Conservation (phyloP, 2,329 filamentous ascomycete species). For the Epichloe elymi region DNA sequence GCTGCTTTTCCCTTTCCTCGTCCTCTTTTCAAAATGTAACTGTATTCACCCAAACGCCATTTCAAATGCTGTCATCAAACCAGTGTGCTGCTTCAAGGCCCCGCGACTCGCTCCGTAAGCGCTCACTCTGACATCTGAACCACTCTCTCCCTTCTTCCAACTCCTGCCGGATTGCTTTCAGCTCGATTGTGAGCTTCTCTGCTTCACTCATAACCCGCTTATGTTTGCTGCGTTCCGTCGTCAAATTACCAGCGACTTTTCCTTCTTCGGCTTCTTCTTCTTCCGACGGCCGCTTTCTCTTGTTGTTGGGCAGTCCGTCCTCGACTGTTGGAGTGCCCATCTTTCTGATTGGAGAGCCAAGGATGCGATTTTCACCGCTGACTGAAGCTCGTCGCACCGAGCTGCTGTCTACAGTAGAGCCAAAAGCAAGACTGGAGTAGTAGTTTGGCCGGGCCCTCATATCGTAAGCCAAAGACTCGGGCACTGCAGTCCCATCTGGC, state of each 20-base stretch:
- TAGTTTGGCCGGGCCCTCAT: slow-evolving; percentile 12
- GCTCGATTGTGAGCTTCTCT: slow-evolving; percentile 25
- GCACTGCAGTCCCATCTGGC: slow-evolving; percentile 39
- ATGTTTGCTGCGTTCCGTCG: slow-evolving; percentile 15
- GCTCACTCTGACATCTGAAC: slow-evolving; percentile 32
- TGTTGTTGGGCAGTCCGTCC: slow-evolving; percentile 10
- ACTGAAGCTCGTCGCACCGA: slow-evolving; percentile 3
- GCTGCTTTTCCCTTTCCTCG: background rate
- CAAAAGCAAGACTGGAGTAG: slow-evolving; percentile 1
- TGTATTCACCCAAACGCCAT: slow-evolving; percentile 3
- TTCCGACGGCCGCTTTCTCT: slow-evolving; percentile 19
- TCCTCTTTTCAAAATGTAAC: background rate
- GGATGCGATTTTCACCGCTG: background rate
- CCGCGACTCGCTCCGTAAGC: slow-evolving; percentile 24
- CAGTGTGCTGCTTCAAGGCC: slow-evolving; percentile 18
- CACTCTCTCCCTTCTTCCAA: slow-evolving; percentile 34
- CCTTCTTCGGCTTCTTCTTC: slow-evolving; percentile 17
- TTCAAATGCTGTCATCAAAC: slow-evolving; percentile 19
- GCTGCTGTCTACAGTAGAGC: background rate
- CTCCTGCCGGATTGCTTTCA: slow-evolving; percentile 28
- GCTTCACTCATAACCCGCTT: slow-evolving; percentile 31
- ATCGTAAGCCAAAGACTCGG: slow-evolving; percentile 35
- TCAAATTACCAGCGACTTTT: slow-evolving; percentile 3
- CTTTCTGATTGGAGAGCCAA: background rate
- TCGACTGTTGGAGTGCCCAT: slow-evolving; percentile 4